A percentile compares a stretch with the other conserved stretches of the same genome.
Evolutionary conservation across 164 flowering plant species (phyloP).

Genomic region (Taxillus chinensis): DNA sequence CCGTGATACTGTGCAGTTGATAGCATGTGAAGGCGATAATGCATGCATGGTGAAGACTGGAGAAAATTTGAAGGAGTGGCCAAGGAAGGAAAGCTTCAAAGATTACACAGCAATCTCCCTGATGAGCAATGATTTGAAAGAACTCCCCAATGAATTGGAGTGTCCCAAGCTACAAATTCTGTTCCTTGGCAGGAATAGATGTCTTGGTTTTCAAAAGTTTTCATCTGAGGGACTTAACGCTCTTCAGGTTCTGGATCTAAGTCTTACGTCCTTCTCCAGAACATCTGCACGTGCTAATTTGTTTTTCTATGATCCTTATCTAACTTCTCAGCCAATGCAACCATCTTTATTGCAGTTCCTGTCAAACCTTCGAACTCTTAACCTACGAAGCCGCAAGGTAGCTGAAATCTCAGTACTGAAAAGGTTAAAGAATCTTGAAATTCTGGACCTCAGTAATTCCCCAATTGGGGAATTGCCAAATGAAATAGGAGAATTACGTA

Average conservation of each 20-base stretch:
- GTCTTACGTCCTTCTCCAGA: not conserved
- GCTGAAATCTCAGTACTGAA: not conserved
- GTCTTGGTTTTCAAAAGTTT: not conserved
- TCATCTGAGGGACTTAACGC: constrained; percentile 11
- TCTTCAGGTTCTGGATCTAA: constrained; percentile 7
- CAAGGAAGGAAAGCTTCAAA: not conserved
- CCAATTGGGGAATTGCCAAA: not conserved
- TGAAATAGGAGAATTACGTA: not conserved
- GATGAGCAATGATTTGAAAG: not conserved
- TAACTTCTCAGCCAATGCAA: not conserved
- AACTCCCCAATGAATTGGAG: constrained; percentile 5
- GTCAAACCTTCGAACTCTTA: constrained; percentile 7
- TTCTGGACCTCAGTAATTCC: not conserved
- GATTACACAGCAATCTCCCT: not conserved
- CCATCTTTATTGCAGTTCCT: constrained; percentile 5
- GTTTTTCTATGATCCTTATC: too few relatives aligned
- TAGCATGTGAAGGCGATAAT: constrained; percentile 1
- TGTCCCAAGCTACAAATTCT: constrained; percentile 6
- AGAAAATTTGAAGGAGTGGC: not conserved
- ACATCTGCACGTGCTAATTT: too few relatives aligned
- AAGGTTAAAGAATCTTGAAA: constrained; percentile 1
- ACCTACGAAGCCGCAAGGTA: not conserved
- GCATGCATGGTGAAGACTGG: not conserved
- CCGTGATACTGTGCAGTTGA: not conserved
- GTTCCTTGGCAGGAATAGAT: not conserved